Percentiles rank a stretch among this genome's conserved stretches.
Conservation (phyloP, 768 basidiomycete species). For the Phylloporus sp. region DNA sequence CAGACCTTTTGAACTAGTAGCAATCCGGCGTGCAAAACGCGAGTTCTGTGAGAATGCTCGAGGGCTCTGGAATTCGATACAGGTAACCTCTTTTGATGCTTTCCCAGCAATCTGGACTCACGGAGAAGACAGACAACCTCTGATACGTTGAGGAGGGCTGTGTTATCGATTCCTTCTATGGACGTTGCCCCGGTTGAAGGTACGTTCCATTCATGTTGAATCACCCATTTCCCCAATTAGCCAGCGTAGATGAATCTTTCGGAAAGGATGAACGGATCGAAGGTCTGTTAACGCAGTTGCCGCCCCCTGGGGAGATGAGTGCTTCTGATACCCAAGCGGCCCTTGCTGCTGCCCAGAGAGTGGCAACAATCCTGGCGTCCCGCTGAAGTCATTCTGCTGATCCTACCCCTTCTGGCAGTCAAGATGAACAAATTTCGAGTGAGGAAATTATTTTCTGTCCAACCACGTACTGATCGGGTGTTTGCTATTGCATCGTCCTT, state of each 20-base stretch:
- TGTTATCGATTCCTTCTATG: not conserved
- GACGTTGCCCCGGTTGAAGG: not conserved
- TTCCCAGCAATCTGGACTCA: not conserved
- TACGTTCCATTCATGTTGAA: not conserved
- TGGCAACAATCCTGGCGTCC: not conserved
- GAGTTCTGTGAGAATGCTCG: not conserved
- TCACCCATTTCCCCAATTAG: not conserved
- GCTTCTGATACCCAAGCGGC: not conserved
- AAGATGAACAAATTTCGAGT: not conserved
- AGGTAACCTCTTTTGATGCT: not conserved
- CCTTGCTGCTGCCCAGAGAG: not conserved
- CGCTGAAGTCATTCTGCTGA: not conserved
- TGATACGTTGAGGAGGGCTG: not conserved
- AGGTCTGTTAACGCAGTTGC: not conserved
- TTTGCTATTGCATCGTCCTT: not conserved
- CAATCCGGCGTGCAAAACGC: not conserved
- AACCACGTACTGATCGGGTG: too few species aligned
- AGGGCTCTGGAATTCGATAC: not conserved
- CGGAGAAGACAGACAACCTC: slow-evolving; percentile 1
- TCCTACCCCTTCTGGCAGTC: not conserved
- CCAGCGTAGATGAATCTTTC: not conserved
- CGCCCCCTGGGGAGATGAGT: not conserved
- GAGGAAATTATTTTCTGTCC: not conserved
- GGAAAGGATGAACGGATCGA: not conserved
- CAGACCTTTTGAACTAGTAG: not conserved